Conservation (phyloP, 2,329 filamentous ascomycete species). For the Aureobasidium sp. region DNA sequence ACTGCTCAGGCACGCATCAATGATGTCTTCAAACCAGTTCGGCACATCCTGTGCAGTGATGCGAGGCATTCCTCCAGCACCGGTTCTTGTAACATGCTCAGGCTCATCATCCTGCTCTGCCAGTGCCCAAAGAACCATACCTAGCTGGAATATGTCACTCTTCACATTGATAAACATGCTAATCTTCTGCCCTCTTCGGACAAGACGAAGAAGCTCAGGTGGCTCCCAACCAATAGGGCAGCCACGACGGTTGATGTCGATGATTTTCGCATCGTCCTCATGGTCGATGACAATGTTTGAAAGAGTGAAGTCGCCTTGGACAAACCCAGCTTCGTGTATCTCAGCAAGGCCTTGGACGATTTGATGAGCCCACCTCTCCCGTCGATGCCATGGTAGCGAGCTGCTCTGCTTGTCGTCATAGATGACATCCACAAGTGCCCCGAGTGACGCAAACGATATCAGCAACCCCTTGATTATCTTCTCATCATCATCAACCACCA, state of each 20-base stretch:
- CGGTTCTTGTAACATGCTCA: slow-evolving; percentile 59
- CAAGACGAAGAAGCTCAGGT: slow-evolving; percentile 77
- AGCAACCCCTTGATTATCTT: slow-evolving; percentile 78
- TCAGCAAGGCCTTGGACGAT: slow-evolving; percentile 85
- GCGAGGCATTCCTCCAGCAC: slow-evolving; percentile 52
- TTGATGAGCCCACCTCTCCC: slow-evolving; percentile 83
- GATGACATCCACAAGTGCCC: slow-evolving; percentile 82
- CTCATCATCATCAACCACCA: slow-evolving; percentile 73
- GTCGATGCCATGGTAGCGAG: slow-evolving; percentile 59
- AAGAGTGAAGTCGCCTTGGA: slow-evolving; percentile 94
- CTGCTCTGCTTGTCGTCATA: slow-evolving; percentile 61
- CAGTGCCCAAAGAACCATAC: slow-evolving; percentile 94
- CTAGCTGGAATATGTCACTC: slow-evolving; percentile 89
- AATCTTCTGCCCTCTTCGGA: slow-evolving; percentile 82
- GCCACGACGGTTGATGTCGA: slow-evolving; percentile 95
- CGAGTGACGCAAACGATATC: slow-evolving; percentile 79
- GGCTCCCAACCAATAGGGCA: slow-evolving; percentile 98
- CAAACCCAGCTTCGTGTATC: slow-evolving; percentile 92
- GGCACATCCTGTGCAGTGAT: slow-evolving; percentile 57
- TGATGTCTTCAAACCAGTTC: slow-evolving; percentile 68
- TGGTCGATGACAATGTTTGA: slow-evolving; percentile 94
- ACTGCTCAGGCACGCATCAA: slow-evolving; percentile 68
- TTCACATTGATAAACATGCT: slow-evolving; percentile 98
- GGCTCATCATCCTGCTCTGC: slow-evolving; percentile 86
- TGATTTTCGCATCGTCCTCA: slow-evolving; percentile 83